Conservation (phyloP, 2,329 filamentous ascomycete species). For the Plectosphaerella cucumerina region DNA sequence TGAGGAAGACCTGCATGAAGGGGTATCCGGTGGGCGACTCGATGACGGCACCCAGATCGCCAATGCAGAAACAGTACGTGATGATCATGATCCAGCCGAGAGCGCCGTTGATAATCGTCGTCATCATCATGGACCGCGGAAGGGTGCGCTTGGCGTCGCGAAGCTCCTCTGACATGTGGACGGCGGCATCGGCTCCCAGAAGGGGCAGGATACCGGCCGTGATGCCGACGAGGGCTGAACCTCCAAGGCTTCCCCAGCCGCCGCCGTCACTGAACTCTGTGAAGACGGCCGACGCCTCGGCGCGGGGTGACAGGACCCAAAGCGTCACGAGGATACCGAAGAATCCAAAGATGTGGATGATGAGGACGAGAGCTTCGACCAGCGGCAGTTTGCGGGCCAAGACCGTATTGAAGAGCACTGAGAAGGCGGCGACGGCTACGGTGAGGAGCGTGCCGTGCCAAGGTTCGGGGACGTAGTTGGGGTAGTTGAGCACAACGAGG, state of each 20-base stretch:
- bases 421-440: constrained; percentile 34
- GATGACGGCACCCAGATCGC: constrained; percentile 18
- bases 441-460: constrained; percentile 40
- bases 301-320: constrained; percentile 25
- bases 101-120: constrained; percentile 24
- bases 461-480: constrained; percentile 24
- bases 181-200: constrained; percentile 24
- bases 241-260: constrained; percentile 24
- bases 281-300: constrained; percentile 19
- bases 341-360: constrained; percentile 28
- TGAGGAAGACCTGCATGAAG: constrained; percentile 23
- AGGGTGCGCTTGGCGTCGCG: constrained; percentile 23
- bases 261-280: constrained; percentile 24
- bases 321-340: constrained; percentile 31
- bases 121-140: constrained; percentile 26
- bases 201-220: constrained; percentile 29
- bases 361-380: constrained; percentile 37
- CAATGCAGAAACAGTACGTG: constrained; percentile 27
- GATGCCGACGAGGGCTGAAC: constrained; percentile 32
- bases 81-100: constrained; percentile 29
- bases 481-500: constrained; percentile 31
- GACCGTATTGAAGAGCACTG: constrained; percentile 39
- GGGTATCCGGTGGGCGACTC: constrained; percentile 17
- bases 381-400: constrained; percentile 32
- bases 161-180: constrained; percentile 32